A percentile compares a stretch with the other conserved stretches of the same genome.
Evolutionary conservation across 1,284 basidiomycete species (phyloP).

Genomic region (Flammula alnicola): DNA sequence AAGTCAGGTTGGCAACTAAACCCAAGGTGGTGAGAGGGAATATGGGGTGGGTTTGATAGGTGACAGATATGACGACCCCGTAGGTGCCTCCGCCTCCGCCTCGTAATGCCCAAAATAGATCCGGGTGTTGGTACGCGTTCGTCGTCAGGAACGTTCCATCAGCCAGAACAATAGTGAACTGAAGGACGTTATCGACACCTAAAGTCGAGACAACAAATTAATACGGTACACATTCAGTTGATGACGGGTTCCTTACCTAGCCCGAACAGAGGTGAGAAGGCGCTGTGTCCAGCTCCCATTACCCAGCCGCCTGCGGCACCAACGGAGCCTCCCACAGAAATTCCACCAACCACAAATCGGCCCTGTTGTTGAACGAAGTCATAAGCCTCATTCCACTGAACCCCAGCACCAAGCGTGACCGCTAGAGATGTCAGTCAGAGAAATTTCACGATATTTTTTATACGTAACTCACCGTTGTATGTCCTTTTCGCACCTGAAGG

Average conservation of each 20-base stretch:
- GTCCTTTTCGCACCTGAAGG: no score
- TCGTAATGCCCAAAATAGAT: slow-evolving; percentile 56
- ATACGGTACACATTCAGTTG: no score
- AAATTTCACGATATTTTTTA: no score
- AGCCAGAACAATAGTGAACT: slow-evolving; percentile 43
- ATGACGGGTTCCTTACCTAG: slow-evolving; percentile 44
- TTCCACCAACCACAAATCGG: slow-evolving; percentile 41
- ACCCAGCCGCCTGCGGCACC: slow-evolving; percentile 46
- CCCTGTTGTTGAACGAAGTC: slow-evolving; percentile 35
- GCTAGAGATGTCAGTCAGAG: no score
- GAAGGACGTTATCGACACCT: no score
- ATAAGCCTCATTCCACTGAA: slow-evolving; percentile 50
- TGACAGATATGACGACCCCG: slow-evolving; percentile 39
- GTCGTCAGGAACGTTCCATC: slow-evolving; percentile 38
- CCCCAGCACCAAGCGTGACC: slow-evolving; percentile 47
- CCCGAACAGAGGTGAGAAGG: slow-evolving; percentile 42
- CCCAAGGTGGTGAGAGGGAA: slow-evolving; percentile 17
- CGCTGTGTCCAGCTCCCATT: slow-evolving; percentile 49
- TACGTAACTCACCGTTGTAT: no score
- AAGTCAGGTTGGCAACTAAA: slow-evolving; percentile 4
- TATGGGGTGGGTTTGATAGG: slow-evolving; percentile 26
- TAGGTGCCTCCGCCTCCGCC: slow-evolving; percentile 54
- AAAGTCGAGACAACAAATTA: no score
- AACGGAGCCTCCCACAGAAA: slow-evolving; percentile 38
- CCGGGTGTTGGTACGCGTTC: slow-evolving; percentile 38